phyloP scores from a whole-genome alignment of 805 yeast species.

The Spathaspora sp. region DNA sequence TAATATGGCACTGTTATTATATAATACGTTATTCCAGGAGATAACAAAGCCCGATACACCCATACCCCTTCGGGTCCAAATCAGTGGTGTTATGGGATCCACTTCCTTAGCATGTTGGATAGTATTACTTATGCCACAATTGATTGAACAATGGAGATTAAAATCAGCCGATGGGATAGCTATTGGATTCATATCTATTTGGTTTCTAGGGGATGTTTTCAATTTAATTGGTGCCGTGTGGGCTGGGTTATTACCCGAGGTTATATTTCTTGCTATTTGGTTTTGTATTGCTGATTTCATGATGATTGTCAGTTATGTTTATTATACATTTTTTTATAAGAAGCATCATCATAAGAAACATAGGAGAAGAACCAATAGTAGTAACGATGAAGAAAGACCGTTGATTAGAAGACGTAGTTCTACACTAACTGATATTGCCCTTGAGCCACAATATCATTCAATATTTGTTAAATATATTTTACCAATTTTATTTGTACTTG shows the following conservation, averaged over 20 bases:
- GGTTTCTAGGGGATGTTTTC: slow-evolving; percentile 71
- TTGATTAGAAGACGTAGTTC: slow-evolving; percentile 46
- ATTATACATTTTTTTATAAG: slow-evolving; percentile 49
- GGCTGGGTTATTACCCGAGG: slow-evolving; percentile 70
- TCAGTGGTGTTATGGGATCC: slow-evolving; percentile 67
- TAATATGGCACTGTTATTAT: not conserved
- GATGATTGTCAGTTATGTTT: slow-evolving; percentile 54
- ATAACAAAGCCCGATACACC: not conserved
- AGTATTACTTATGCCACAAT: slow-evolving; percentile 70
- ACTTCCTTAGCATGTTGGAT: slow-evolving; percentile 77
- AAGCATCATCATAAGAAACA: slow-evolving; percentile 24
- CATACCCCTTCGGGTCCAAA: slow-evolving; percentile 8
- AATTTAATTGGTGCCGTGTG: slow-evolving; percentile 66
- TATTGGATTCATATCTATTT: slow-evolving; percentile 58
- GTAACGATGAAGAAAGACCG: slow-evolving; percentile 4
- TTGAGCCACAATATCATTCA: slow-evolving; percentile 45
- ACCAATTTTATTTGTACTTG: slow-evolving; percentile 59
- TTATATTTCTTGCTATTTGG: slow-evolving; percentile 69
- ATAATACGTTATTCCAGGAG: not conserved
- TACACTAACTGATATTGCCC: slow-evolving; percentile 46
- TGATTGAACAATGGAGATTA: slow-evolving; percentile 75
- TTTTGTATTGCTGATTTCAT: slow-evolving; percentile 67
- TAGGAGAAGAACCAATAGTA: not conserved
- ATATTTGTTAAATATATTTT: slow-evolving; percentile 48
- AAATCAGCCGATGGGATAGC: slow-evolving; percentile 77